Evolutionary conservation across 129 eudicot species (phyloP).

Genomic region (Gnaphalium uliginosum): DNA sequence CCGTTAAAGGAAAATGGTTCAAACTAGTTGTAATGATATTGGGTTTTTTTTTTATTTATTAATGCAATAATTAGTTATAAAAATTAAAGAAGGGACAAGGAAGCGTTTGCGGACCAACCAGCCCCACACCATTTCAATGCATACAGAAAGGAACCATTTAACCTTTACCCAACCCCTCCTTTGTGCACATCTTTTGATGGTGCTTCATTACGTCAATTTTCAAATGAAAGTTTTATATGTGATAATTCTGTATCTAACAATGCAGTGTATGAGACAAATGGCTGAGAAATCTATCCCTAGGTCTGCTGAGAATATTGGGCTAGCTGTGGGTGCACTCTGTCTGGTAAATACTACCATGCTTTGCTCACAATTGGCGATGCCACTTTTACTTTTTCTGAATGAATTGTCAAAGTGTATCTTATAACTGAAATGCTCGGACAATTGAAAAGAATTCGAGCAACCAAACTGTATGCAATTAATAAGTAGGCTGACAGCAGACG

Average conservation of each 20-base stretch:
- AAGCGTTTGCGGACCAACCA: neutral
- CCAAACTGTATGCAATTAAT: neutral
- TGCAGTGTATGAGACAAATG: constrained; percentile 59
- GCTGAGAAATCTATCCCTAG: constrained; percentile 89
- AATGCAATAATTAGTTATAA: neutral
- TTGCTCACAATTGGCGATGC: constrained; percentile 26
- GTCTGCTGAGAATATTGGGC: constrained; percentile 85
- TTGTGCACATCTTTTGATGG: neutral
- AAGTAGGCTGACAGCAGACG: neutral
- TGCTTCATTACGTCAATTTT: neutral
- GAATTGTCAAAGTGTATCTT: neutral
- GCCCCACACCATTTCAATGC: neutral
- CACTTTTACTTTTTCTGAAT: neutral
- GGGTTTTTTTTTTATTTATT: neutral
- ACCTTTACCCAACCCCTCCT: neutral
- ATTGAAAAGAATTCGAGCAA: neutral
- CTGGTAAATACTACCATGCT: constrained; percentile 53
- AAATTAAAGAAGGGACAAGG: neutral
- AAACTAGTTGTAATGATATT: neutral
- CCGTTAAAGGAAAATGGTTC: too few species aligned
- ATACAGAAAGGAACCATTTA: neutral
- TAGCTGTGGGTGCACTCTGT: constrained; percentile 87
- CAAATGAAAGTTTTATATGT: constrained; percentile 1
- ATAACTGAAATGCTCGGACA: constrained; percentile 5
- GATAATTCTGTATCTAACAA: neutral